Percentiles rank a stretch among this genome's conserved stretches.
Conservation (phyloP, 2,329 filamentous ascomycete species). For the Cercospora zeae-maydis region DNA sequence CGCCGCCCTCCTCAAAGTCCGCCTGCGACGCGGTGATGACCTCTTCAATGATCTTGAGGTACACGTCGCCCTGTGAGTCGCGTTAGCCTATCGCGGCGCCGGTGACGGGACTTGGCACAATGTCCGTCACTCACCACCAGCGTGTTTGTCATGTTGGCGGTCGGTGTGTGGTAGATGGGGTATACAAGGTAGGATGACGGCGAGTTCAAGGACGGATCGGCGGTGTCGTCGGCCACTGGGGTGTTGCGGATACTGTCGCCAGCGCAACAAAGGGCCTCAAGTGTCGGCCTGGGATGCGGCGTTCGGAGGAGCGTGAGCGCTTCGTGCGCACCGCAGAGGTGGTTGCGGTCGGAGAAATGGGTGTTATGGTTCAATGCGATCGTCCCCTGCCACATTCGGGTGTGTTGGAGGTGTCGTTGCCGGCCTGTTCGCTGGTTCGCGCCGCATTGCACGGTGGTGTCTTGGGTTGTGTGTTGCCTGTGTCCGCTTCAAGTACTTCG, state of each 20-base stretch:
- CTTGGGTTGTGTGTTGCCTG: conserved; percentile 3
- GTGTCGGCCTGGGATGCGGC: conserved; percentile 1
- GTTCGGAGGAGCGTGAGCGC: conserved; percentile 10
- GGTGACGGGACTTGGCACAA: background rate
- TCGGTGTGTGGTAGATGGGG: background rate
- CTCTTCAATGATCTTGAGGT: conserved; percentile 85
- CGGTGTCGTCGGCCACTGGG: background rate
- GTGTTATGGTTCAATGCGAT: conserved; percentile 10
- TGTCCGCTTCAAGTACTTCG: conserved; percentile 5
- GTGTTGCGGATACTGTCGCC: background rate
- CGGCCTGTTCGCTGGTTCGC: background rate
- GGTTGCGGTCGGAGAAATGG: background rate
- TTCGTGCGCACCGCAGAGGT: conserved; percentile 4
- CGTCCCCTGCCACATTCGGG: background rate
- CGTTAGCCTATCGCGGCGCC: conserved; percentile 20
- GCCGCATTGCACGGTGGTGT: conserved; percentile 6
- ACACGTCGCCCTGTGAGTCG: conserved; percentile 64
- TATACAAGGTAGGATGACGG: too few species aligned
- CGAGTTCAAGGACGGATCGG: background rate
- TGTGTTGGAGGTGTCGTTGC: conserved; percentile 7
- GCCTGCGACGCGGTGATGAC: conserved; percentile 64
- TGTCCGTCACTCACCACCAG: conserved; percentile 27
- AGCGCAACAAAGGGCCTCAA: conserved; percentile 9
- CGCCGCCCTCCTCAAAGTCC: conserved; percentile 95
- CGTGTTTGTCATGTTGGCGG: conserved; percentile 29